Base-by-base conservation (phyloP, 139 green algal genomes). In the Chlorella sp. region DNA sequence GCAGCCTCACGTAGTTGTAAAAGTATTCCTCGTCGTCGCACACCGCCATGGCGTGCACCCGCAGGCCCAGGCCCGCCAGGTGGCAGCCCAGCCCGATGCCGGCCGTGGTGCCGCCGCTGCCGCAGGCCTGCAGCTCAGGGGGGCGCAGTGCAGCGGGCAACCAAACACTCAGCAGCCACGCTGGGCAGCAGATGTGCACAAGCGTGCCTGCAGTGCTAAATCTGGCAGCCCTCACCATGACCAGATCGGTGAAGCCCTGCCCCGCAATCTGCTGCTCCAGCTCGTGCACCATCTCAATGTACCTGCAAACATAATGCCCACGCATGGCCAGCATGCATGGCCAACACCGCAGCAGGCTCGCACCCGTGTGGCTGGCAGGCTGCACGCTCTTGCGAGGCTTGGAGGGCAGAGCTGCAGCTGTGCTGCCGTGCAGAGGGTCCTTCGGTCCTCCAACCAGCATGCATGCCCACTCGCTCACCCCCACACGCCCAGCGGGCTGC, bases 11-110 rank as follows among this genome's bases (percentile, higher is more conserved):
- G 74, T 91, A 96, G 26, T 91, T 73, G 78, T 98, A 97, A 63
- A 99, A 99, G 85, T 98, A 98, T 1, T 91, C 81, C 0, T 84
- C 78, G 55, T 90, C 82, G 74, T 99, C 96, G 55, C 96, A 99
- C 28, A 98, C 96, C 2, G 88, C 91, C 47, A 95, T 97, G 0
- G 93, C 93, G 39, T 94, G 91, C 63, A 83, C 78, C 39, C 81
- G 74, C 5, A 90, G 83, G 0, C 69, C 44, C 20, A 93, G 64
- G 4, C 89, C 91, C 25, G 85, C 87, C 23, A 99, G 89, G 63
- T 93, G 80, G 6, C 84, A 67, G 18, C 93, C 97, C 32, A 98
- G 88, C 4, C 93, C 95, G 18, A 98, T 83, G 30, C 97, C 97
- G 2, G 94, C 96, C 3, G 92, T 93, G 64, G 96, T 99, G 71